phyloP scores from a whole-genome alignment of 257 asterid genomes.

The Solanum etuberosum region DNA sequence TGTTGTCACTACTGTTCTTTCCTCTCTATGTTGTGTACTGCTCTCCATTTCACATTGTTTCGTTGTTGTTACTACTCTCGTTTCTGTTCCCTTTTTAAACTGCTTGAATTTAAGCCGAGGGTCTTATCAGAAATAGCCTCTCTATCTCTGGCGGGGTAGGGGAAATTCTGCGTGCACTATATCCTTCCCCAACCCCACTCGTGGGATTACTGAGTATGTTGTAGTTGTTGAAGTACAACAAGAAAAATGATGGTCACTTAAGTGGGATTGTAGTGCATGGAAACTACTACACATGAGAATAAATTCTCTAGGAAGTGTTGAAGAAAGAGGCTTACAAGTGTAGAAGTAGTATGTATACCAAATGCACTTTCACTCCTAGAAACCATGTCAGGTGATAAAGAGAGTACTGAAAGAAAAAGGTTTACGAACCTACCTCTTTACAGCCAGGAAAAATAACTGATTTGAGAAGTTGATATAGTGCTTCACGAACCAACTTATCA shows the following conservation, averaged over 20 bases:
- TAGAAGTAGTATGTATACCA: not conserved
- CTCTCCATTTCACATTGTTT: not conserved
- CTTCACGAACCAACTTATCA: constrained; percentile 75
- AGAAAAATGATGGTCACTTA: not conserved
- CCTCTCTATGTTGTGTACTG: not conserved
- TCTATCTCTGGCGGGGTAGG: not conserved
- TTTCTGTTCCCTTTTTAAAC: not conserved
- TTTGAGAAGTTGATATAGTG: constrained; percentile 70
- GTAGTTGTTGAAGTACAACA: not conserved
- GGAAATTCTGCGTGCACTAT: not conserved
- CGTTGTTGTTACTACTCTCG: not conserved
- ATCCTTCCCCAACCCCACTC: not conserved
- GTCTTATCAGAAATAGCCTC: not conserved
- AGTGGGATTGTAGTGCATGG: not conserved
- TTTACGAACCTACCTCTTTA: constrained; percentile 36
- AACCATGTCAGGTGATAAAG: not conserved
- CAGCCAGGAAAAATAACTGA: constrained; percentile 67
- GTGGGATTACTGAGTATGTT: not conserved
- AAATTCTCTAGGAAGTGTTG: not conserved
- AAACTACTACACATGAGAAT: not conserved
- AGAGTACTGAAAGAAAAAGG: not conserved
- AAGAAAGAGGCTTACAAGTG: not conserved
- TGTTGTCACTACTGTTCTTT: not conserved
- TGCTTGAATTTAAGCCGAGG: not conserved
- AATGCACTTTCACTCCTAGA: not conserved